Evolutionary conservation across 805 yeast genomes (phyloP), one percentile per base, ranked within the genome.

Genomic region (Wickerhamiella brachini): DNA sequence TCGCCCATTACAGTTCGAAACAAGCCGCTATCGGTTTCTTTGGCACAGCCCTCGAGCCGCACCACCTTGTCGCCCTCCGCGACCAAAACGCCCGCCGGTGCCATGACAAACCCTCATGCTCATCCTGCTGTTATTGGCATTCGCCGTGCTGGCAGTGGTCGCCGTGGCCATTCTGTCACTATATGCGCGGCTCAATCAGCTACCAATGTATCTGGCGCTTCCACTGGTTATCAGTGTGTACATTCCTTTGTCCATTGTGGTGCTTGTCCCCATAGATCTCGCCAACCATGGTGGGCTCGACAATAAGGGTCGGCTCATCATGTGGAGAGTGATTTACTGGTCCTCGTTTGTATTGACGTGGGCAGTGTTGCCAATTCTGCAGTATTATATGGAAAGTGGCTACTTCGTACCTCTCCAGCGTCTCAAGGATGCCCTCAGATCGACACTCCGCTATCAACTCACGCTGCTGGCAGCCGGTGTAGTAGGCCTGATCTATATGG

Each of bases 291-390:
- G 62, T 18, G 59, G 68, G 10, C 62, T 83, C 44, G 73, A 77
- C n/a, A 69, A 68, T 49, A 51, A 60, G 1, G 70, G 71, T 9
- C 71, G 83, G 5, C 67, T 79, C n/a, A 61, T 71, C 4, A 60
- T 83, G 41, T 86, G 95, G 95, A 75, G 83, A 58, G 59, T 77
- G 46, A 79, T 82, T 49, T 86, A 86, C 64, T 86, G 95, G 95
- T 67, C 77, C 9, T 83, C 94, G 0, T 86, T 85, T 59, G 60
- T 72, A n/a, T 67, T 85, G 50, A 86, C 94, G 43, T 86, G 95
- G 95, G 67, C 78, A 6, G 55, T 84, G 1, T 64, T 86, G 47
- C 95, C 95, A 0, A 67, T 81, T 34, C 68, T 83, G 23, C 93
- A 85, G 62, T 81, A 80, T 57, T 86, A 76, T 69, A 81, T 78